Evolutionary conservation across 768 basidiomycete species (phyloP).

Genomic region (Hypsizygus marmoreus): DNA sequence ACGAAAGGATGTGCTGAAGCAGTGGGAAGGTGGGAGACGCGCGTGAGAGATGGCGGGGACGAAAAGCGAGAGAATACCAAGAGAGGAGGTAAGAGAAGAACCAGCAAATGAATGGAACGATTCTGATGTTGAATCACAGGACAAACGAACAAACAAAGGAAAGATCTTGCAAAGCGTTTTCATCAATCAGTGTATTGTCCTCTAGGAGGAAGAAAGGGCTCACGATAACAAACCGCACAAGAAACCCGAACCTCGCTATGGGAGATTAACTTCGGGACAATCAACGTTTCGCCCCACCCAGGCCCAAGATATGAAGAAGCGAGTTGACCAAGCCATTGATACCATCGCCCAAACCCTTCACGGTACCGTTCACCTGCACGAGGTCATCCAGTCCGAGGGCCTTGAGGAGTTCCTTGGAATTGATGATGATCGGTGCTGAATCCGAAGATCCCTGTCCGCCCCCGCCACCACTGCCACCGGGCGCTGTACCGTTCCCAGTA

Average conservation of each 20-base stretch:
- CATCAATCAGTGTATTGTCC: too few species aligned
- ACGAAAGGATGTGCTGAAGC: too few species aligned
- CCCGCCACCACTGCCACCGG: neutral
- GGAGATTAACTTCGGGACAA: constrained; percentile 1
- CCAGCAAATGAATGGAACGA: neutral
- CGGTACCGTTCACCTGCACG: constrained; percentile 9
- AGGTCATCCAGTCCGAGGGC: constrained; percentile 14
- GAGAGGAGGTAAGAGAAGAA: neutral
- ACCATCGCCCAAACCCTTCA: constrained; percentile 12
- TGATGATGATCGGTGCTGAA: constrained; percentile 12
- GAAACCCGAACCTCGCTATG: neutral
- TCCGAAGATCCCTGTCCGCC: neutral
- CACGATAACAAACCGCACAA: constrained; percentile 4
- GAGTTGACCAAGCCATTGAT: constrained; percentile 7
- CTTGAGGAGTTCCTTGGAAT: constrained; percentile 16
- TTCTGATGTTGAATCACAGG: neutral
- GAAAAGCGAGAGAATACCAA: neutral
- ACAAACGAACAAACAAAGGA: neutral
- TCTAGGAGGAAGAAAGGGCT: neutral
- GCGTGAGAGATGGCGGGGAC: neutral
- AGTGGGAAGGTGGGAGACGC: too few species aligned
- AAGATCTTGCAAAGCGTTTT: too few species aligned
- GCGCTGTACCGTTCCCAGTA: neutral
- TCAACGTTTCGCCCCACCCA: constrained; percentile 16
- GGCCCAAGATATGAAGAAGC: constrained; percentile 11